Conservation (phyloP, 139 green algal species). For the Coelastrella sp. region DNA sequence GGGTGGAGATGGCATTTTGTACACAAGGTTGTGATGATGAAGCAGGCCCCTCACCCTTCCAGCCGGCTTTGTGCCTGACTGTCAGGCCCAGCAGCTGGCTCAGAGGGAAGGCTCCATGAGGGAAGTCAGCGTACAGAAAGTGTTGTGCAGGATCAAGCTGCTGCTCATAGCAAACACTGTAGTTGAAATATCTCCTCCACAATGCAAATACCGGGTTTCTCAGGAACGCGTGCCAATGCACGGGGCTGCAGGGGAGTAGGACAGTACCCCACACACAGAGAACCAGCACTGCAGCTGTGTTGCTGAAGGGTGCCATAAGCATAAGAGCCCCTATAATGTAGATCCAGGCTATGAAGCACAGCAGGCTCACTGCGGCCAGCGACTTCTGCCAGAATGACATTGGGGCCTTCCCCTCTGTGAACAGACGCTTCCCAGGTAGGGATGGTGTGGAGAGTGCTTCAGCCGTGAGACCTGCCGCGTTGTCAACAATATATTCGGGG, state of each 20-base stretch:
- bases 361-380: constrained; percentile 13
- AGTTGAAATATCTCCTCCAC: constrained; percentile 50
- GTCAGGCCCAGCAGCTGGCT: constrained; percentile 43
- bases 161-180: constrained; percentile 19
- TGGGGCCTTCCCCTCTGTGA: not conserved
- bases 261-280: not conserved
- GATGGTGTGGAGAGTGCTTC: not conserved
- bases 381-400: constrained; percentile 14
- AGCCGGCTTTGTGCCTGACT: constrained; percentile 24
- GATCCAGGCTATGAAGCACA: constrained; percentile 38
- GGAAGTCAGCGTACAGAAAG: constrained; percentile 49
- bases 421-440: constrained; percentile 1
- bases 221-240: constrained; percentile 17
- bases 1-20: too few species aligned
- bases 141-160: constrained; percentile 23
- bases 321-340: constrained; percentile 9
- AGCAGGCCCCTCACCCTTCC: not conserved
- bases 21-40: too few species aligned
- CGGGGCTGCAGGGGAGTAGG: constrained; percentile 11
- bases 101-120: constrained; percentile 43
- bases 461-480: not conserved
- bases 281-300: not conserved
- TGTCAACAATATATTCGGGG: not conserved
- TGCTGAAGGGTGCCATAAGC: constrained; percentile 5
- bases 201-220: not conserved